phyloP scores from a whole-genome alignment of 371 early-diverging fungal genomes.

The Mucor racemosus region DNA sequence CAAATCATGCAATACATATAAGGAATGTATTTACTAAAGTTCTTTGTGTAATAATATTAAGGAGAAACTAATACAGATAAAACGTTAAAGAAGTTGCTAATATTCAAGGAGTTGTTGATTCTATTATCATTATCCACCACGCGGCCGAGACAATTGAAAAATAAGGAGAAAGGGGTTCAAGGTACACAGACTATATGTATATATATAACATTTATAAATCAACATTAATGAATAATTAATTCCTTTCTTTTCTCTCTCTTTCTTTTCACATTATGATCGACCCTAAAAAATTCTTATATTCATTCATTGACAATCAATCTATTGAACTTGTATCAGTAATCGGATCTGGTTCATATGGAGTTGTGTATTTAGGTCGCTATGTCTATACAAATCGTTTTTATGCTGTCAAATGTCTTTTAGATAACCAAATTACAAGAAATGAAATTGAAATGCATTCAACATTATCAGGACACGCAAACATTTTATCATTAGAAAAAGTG shows the following conservation, averaged over 20 bases:
- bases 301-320: slow-evolving; percentile 41
- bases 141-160: slow-evolving; percentile 4
- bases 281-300: slow-evolving; percentile 29
- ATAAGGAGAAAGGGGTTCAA: neutral
- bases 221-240: neutral
- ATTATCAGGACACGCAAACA: slow-evolving; percentile 66
- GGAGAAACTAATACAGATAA: neutral
- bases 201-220: neutral
- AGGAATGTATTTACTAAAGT: neutral
- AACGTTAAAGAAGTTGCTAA: slow-evolving; percentile 1
- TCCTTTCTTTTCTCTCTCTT: slow-evolving; percentile 2
- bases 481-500: slow-evolving; percentile 73
- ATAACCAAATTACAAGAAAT: slow-evolving; percentile 46
- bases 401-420: slow-evolving; percentile 64
- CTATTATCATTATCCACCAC: slow-evolving; percentile 7
- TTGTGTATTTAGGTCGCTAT: slow-evolving; percentile 64
- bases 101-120: slow-evolving; percentile 5
- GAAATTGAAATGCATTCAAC: slow-evolving; percentile 73
- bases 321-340: slow-evolving; percentile 56
- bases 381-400: slow-evolving; percentile 42
- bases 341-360: slow-evolving; percentile 74
- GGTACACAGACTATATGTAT: neutral
- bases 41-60: slow-evolving; percentile 2
- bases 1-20: neutral
- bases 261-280: slow-evolving; percentile 13